Evolutionary conservation across 306 rosid species (phyloP).

Genomic region (Cucumis sativus): DNA sequence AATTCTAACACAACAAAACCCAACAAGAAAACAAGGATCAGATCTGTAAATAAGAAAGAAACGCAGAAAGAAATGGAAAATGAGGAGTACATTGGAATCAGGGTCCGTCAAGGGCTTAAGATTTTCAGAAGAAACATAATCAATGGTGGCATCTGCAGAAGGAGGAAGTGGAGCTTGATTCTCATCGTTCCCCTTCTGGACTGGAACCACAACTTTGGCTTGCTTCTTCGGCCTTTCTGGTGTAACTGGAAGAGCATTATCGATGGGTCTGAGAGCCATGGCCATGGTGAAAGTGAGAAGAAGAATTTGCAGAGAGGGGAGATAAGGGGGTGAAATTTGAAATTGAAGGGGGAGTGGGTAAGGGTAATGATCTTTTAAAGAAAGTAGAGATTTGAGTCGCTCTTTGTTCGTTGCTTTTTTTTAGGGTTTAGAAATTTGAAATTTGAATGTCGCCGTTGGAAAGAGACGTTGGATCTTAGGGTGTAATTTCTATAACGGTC

Average conservation of each 20-base stretch:
- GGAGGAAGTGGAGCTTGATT: constrained; percentile 37
- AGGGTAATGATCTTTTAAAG: background rate
- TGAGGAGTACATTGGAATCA: constrained; percentile 48
- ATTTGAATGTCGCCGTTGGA: constrained; percentile 1
- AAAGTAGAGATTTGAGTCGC: background rate
- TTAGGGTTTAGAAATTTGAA: background rate
- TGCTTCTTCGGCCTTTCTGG: constrained; percentile 67
- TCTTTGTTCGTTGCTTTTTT: background rate
- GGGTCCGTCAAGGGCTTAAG: constrained; percentile 61
- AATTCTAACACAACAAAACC: constrained; percentile 23
- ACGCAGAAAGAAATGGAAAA: background rate
- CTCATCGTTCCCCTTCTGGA: constrained; percentile 45
- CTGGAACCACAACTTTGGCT: constrained; percentile 34
- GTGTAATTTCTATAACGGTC: background rate
- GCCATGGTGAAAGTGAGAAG: constrained; percentile 20
- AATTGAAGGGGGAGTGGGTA: background rate
- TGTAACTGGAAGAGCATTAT: constrained; percentile 59
- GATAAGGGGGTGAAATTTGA: background rate
- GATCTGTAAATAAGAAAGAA: background rate
- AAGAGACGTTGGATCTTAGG: background rate
- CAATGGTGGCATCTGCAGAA: constrained; percentile 43
- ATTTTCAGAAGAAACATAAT: constrained; percentile 57
- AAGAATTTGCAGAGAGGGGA: background rate
- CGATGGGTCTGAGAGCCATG: constrained; percentile 85
- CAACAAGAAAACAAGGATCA: background rate